Base-by-base conservation (phyloP, 2,329 filamentous ascomycete species). In the Epichloe glyceriae region DNA sequence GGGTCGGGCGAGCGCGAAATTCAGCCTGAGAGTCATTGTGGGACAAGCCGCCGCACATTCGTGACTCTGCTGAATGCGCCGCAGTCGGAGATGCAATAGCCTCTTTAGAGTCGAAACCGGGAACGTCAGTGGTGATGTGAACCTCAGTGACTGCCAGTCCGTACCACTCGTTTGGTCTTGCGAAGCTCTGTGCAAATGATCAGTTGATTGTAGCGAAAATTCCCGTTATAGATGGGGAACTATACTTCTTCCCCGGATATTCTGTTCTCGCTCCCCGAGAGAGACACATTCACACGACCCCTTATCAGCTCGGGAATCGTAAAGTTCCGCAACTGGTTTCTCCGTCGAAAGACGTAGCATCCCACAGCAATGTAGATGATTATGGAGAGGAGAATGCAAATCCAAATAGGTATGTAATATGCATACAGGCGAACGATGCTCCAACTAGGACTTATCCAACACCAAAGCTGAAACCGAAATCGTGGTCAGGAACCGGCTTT, bases 361-460 rank as follows among this genome's bases (percentile, higher is more conserved):
- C 78, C 78, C 38, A 81, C 76, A 1, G 74, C 73, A 8, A 75
- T 57, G 56, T 81, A 80, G 37, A 80, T 78, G 55, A 74, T 55
- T 19, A 72, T 69, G 0, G 77, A 80, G 17, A 76, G 56, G 17
- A 75, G 61, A 42, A 78, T 79, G 58, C 77, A 81, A 10, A 74
- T 64, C 78, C 78, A 81, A 39, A 81, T 79, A 1, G 78, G 78
- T 19, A 80, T 69, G 58, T 81, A 81, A 59, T 80, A 81, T 11
- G 75, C 74, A 57, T 74, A 80, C 14, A 81, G 76, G 17, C 78
- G 76, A 19, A 80, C 67, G 35, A 72, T 64, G 50, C 73, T 76
- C 73, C 73, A 79, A 39, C 70, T 67, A 35, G 70, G 67, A 51
- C 69, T 69, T 50, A 81, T 79, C 78, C 77, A 81, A 59, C 77